Percentiles rank a stretch among this genome's conserved stretches.
Conservation (phyloP, 1,284 basidiomycete species). For the Cystobasidiaceae sp. region DNA sequence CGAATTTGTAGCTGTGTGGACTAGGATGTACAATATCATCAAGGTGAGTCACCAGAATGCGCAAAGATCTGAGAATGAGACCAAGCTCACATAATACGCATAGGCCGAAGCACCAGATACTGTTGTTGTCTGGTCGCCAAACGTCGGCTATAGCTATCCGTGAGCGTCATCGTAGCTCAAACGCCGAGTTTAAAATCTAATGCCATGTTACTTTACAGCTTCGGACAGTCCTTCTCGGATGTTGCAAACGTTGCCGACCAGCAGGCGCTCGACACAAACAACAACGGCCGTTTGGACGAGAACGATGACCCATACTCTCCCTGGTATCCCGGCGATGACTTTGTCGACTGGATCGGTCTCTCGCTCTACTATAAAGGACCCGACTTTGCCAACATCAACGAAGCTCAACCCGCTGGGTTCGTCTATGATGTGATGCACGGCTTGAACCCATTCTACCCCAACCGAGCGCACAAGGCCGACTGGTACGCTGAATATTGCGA, state of each 20-base stretch:
- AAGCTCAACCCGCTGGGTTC: slow-evolving; percentile 34
- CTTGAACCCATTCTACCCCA: slow-evolving; percentile 19
- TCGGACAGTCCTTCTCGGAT: slow-evolving; percentile 10
- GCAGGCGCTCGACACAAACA: slow-evolving; percentile 42
- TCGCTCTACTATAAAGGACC: slow-evolving; percentile 37
- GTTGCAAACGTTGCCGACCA: slow-evolving; percentile 35
- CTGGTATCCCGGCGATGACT: slow-evolving; percentile 44
- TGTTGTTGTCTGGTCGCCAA: slow-evolving; percentile 31
- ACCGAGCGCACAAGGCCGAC: background rate
- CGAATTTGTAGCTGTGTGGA: slow-evolving; percentile 39
- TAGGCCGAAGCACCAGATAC: slow-evolving; percentile 40
- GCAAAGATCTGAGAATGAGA: too few species aligned
- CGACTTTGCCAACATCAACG: slow-evolving; percentile 31
- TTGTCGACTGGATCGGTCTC: slow-evolving; percentile 45
- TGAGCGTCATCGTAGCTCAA: slow-evolving; percentile 19
- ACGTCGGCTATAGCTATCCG: slow-evolving; percentile 38
- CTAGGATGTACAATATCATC: slow-evolving; percentile 40
- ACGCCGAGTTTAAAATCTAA: background rate
- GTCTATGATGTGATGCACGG: slow-evolving; percentile 18
- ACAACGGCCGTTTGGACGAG: slow-evolving; percentile 37
- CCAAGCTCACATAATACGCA: too few species aligned
- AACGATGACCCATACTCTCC: slow-evolving; percentile 43
- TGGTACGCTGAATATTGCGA: slow-evolving; percentile 39
- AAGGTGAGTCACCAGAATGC: too few species aligned
- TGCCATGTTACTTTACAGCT: background rate